Percentiles rank a stretch among this genome's conserved stretches.
phyloP scores from a whole-genome alignment of 495 filamentous ascomycete species.

The Baudoinia panamericana region DNA sequence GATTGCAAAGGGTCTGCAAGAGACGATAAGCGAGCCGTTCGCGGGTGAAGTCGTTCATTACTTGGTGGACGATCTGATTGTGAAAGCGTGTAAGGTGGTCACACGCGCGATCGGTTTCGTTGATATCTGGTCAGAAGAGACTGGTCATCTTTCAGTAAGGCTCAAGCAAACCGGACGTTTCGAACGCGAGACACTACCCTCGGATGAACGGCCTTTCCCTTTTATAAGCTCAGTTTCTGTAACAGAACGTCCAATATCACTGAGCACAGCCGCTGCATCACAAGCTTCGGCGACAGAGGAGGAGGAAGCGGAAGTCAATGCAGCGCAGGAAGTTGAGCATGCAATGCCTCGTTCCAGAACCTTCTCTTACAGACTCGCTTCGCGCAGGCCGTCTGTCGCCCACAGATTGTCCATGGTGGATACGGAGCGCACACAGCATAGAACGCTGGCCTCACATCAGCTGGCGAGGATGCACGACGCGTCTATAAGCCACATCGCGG shows the following conservation, averaged over 20 bases:
- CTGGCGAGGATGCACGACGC: constrained; percentile 67
- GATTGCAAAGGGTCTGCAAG: constrained; percentile 68
- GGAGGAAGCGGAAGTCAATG: too few relatives aligned
- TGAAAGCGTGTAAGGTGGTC: constrained; percentile 90
- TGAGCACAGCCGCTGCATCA: too few relatives aligned
- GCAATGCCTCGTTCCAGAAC: too few relatives aligned
- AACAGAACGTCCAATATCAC: too few relatives aligned
- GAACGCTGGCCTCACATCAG: constrained; percentile 46
- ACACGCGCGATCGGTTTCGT: constrained; percentile 80
- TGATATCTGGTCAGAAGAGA: constrained; percentile 74
- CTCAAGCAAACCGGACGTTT: too few relatives aligned
- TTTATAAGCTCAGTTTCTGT: too few relatives aligned
- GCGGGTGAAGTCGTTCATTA: constrained; percentile 50
- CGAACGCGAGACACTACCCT: too few relatives aligned
- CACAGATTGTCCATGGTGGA: constrained; percentile 33
- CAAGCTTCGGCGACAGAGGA: too few relatives aligned
- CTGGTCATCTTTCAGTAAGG: too few relatives aligned
- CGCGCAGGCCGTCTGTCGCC: constrained; percentile 26
- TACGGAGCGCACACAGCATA: background rate
- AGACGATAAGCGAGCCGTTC: constrained; percentile 40
- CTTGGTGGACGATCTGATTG: constrained; percentile 78
- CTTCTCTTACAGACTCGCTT: too few relatives aligned
- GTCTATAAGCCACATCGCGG: constrained; percentile 77
- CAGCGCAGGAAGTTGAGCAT: too few relatives aligned
- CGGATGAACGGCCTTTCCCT: too few relatives aligned